phyloP scores from a whole-genome alignment of 495 filamentous ascomycete species.

The Trichoderma parareesei region DNA sequence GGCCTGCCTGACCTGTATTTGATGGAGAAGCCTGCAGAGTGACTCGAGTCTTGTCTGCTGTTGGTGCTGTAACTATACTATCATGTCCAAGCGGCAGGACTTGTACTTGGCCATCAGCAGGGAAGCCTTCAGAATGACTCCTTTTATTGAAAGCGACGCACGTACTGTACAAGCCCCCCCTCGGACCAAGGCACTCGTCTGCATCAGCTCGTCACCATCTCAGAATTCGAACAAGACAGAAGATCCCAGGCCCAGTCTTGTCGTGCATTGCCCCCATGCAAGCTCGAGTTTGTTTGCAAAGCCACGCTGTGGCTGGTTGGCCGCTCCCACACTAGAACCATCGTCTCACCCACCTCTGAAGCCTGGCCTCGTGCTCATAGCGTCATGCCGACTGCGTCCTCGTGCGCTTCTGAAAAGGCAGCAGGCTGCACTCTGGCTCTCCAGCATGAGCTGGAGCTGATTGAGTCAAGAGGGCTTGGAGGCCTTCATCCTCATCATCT shows the following conservation, averaged over 20 bases:
- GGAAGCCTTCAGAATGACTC: too few species aligned
- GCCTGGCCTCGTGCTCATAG: constrained; percentile 9
- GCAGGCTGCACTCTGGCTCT: not conserved
- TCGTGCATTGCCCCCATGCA: not conserved
- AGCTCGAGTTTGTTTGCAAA: not conserved
- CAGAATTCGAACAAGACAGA: not conserved
- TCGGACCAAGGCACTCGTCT: too few species aligned
- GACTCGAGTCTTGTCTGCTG: too few species aligned
- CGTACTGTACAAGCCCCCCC: too few species aligned
- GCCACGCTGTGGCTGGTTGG: not conserved
- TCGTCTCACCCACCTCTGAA: constrained; percentile 6
- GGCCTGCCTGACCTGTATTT: too few species aligned
- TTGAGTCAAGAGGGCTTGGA: not conserved
- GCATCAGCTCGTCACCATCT: not conserved
- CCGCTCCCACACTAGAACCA: not conserved
- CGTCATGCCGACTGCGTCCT: constrained; percentile 9
- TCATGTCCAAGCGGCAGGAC: too few species aligned
- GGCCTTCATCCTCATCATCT: not conserved
- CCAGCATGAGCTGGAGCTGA: not conserved
- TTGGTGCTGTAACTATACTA: too few species aligned
- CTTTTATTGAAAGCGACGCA: too few species aligned
- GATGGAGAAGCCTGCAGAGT: too few species aligned
- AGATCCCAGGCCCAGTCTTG: not conserved
- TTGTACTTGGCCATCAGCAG: too few species aligned
- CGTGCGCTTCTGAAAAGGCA: not conserved